Conservation (phyloP, 768 basidiomycete species). For the Crucibulum laeve region DNA sequence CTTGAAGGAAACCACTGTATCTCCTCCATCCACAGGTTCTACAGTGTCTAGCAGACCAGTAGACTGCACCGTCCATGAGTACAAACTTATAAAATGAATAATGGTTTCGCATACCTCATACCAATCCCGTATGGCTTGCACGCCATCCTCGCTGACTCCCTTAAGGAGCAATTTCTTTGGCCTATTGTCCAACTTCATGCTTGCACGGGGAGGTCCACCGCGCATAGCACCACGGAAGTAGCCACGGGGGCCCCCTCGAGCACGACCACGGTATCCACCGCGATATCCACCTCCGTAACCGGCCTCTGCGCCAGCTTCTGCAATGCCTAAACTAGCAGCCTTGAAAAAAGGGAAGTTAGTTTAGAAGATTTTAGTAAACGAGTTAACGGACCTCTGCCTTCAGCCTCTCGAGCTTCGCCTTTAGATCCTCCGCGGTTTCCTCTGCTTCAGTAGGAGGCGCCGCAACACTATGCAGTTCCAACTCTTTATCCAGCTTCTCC, state of each 20-base stretch:
- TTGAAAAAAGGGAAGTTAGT: conserved; percentile 16
- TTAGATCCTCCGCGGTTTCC: conserved; percentile 61
- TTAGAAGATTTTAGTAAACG: conserved; percentile 1
- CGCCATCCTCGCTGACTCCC: conserved; percentile 46
- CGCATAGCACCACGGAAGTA: conserved; percentile 61
- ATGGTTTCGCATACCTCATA: conserved; percentile 55
- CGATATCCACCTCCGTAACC: conserved; percentile 43
- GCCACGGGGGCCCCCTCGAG: conserved; percentile 51
- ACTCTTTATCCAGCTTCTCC: conserved; percentile 75
- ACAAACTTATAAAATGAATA: conserved; percentile 1
- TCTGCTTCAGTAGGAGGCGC: conserved; percentile 33
- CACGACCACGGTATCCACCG: conserved; percentile 69
- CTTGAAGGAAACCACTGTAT: conserved; percentile 65
- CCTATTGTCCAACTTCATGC: conserved; percentile 89
- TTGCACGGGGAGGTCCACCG: conserved; percentile 62
- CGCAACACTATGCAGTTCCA: conserved; percentile 59
- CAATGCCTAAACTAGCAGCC: conserved; percentile 74
- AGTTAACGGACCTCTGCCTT: conserved; percentile 64
- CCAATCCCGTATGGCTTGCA: conserved; percentile 73
- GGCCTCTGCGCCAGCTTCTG: conserved; percentile 40
- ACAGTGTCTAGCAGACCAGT: conserved; percentile 69
- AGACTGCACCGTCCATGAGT: conserved; percentile 33
- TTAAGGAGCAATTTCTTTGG: conserved; percentile 78
- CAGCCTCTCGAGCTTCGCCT: conserved; percentile 70
- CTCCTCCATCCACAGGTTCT: conserved; percentile 49